Evolutionary conservation across 805 yeast species (phyloP).

Genomic region (Schizosaccharomyces osmophilus): DNA sequence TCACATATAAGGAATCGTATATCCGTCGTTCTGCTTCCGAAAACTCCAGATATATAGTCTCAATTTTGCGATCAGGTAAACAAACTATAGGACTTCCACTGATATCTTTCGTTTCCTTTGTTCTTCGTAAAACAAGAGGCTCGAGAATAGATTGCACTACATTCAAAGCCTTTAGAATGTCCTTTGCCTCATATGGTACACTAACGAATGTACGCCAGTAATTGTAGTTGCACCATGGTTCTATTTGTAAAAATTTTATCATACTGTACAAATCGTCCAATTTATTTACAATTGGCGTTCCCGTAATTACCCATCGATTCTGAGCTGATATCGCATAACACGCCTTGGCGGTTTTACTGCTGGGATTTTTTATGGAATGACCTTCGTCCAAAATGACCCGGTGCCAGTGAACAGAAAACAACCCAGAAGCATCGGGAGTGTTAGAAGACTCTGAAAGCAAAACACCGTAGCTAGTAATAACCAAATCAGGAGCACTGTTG

Average conservation of each 20-base stretch:
- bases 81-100: slow-evolving; percentile 53
- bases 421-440: slow-evolving; percentile 18
- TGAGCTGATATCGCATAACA: slow-evolving; percentile 37
- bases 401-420: slow-evolving; percentile 49
- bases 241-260: slow-evolving; percentile 47
- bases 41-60: slow-evolving; percentile 41
- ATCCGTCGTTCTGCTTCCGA: slow-evolving; percentile 38
- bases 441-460: slow-evolving; percentile 45
- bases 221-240: slow-evolving; percentile 71
- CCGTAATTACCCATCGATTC: slow-evolving; percentile 69
- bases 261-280: slow-evolving; percentile 68
- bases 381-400: slow-evolving; percentile 75
- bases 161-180: slow-evolving; percentile 46
- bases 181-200: slow-evolving; percentile 52
- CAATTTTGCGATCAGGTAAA: slow-evolving; percentile 52
- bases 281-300: slow-evolving; percentile 77
- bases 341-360: slow-evolving; percentile 58
- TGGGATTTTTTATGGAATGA: slow-evolving; percentile 60
- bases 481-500: slow-evolving; percentile 26
- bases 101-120: slow-evolving; percentile 55
- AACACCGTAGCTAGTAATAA: slow-evolving; percentile 74
- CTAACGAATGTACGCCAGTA: slow-evolving; percentile 78
- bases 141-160: slow-evolving; percentile 68
- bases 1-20: slow-evolving; percentile 41
- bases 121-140: slow-evolving; percentile 62